Evolutionary conservation across 2,329 filamentous ascomycete genomes (phyloP).

Genomic region (Scorias spongiosa): DNA sequence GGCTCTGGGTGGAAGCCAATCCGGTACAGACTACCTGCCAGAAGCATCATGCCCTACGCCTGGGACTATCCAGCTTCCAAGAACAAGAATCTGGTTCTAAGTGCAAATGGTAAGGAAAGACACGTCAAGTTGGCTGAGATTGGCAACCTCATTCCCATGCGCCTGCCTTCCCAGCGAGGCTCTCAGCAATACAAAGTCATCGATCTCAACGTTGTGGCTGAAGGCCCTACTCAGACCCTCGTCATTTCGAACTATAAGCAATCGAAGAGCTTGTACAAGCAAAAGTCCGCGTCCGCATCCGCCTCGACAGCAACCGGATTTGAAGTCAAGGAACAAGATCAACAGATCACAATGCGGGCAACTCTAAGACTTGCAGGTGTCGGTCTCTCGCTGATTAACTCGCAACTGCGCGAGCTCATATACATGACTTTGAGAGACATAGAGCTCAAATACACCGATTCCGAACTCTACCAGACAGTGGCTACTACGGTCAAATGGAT

Average conservation of each 20-base stretch:
- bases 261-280: constrained; percentile 81
- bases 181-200: constrained; percentile 65
- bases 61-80: constrained; percentile 99
- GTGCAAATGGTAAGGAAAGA: constrained; percentile 62
- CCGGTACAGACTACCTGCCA: constrained; percentile 74
- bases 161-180: constrained; percentile 51
- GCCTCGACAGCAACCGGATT: constrained; percentile 57
- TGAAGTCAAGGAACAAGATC: constrained; percentile 86
- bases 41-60: constrained; percentile 98
- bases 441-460: constrained; percentile 81
- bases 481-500: constrained; percentile 95
- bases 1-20: constrained; percentile 83
- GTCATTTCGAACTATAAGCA: constrained; percentile 87
- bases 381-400: constrained; percentile 85
- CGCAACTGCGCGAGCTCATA: constrained; percentile 77
- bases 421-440: constrained; percentile 90
- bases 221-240: constrained; percentile 87
- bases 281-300: constrained; percentile 40
- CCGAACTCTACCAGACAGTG: constrained; percentile 81
- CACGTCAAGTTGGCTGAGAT: constrained; percentile 95
- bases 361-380: constrained; percentile 80
- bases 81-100: constrained; percentile 80
- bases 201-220: constrained; percentile 88
- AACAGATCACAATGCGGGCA: constrained; percentile 74
- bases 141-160: constrained; percentile 89